Conservation (phyloP, 2,329 filamentous ascomycete genomes). For the Ophiostoma piceae region DNA sequence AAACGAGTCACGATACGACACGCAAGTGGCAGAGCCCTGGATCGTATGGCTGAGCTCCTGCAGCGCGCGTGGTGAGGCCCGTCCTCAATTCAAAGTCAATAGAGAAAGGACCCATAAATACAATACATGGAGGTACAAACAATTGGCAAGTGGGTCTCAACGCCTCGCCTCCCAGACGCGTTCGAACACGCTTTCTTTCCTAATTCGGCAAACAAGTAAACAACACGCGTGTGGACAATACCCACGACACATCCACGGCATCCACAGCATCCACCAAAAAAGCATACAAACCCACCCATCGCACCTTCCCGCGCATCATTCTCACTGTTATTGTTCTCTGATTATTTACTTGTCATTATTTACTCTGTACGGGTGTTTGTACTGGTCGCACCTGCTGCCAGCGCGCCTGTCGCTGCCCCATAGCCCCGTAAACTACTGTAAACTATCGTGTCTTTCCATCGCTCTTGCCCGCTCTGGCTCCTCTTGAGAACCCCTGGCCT, state of each 20-base stretch:
- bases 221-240: conserved; percentile 27
- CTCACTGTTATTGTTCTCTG: not conserved
- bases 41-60: conserved; percentile 3
- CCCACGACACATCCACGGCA: not conserved
- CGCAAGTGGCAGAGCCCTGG: not conserved
- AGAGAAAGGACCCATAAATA: not conserved
- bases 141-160: conserved; percentile 11
- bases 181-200: conserved; percentile 27
- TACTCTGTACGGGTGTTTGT: not conserved
- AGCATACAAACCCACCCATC: conserved; percentile 9
- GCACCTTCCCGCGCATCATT: conserved; percentile 17
- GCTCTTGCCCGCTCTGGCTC: conserved; percentile 21
- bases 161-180: conserved; percentile 25
- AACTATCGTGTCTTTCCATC: conserved; percentile 18
- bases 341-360: not conserved
- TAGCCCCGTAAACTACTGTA: conserved; percentile 12
- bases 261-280: conserved; percentile 8
- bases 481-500: not conserved
- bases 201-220: conserved; percentile 28
- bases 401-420: conserved; percentile 7
- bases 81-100: not conserved
- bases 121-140: conserved; percentile 2
- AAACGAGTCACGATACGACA: not conserved
- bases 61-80: not conserved
- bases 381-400: conserved; percentile 15